Evolutionary conservation across 345 rosid genomes (phyloP), one percentile per base, ranked within the genome.

Genomic region (Anacardium occidentale): DNA sequence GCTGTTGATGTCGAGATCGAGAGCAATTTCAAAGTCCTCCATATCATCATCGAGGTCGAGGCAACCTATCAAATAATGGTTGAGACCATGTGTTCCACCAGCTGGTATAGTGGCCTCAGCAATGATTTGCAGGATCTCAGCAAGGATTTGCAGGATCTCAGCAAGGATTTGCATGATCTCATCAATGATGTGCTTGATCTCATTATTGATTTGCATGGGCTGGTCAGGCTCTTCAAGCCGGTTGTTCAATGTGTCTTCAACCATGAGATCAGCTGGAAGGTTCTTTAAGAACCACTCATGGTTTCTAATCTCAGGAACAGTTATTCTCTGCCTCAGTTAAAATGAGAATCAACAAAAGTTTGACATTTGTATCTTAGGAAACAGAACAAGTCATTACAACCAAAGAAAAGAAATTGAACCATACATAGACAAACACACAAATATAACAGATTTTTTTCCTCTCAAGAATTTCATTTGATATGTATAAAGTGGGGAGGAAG

Each of bases 271-370:
- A 26, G 87, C 88, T 2, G 96, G 97, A 40, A 96, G 90, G 79
- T 96, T 91, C 87, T 85, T 96, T n/a, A 88, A 83, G 74, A 96
- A 96, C 99, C 99, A 96, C 54, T 91, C 95, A 10, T 93, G 98
- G 69, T 87, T 91, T 76, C 85, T 78, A 66, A 96, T 90, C 78
- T 96, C 97, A 1, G 94, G 93, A 64, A 96, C 90, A 58, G 89
- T 82, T 85, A 96, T 93, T 79, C 99, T 85, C 99, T 96, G 87
- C 71, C 55, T 66, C 78, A 66, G 58, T 13, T 25, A 79, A 82
- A 75, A 67, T 62, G 6, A 57, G 13, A 54, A 56, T 66, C 67
- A 57, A 65, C 44, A 64, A 15, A 64, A 14, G 6, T 53, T 45
- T n/a, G 13, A 63, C 57, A 21, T 14, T 57, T 63, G 24, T 21